Evolutionary conservation across 768 basidiomycete species (phyloP), one percentile per base, ranked within the genome.

Genomic region (Megacollybia marginata): DNA sequence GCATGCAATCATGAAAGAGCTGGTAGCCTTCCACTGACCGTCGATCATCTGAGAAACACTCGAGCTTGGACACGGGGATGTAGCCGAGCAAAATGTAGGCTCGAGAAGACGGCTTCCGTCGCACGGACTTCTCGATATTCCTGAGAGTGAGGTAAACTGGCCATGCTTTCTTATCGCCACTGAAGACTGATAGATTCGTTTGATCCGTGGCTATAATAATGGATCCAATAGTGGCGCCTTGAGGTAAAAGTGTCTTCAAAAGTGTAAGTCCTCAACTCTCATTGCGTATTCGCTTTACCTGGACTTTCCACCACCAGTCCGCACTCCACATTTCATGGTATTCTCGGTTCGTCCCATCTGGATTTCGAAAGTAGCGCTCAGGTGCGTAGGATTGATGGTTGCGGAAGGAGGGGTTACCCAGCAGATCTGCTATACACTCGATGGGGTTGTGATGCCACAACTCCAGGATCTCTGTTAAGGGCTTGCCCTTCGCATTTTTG

Each of bases 181-280:
- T 47, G 47, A 68, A 63, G 5, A 48, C 46, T 1, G 63, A 61
- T 1, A 71, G 59, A 15, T 56, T 47, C 2, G 65, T 72, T 45
- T 71, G 67, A 52, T 71, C 69, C 0, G 67, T 66, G 0, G 64
- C 50, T 1, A 71, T 42, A n/a, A 72, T 69, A 3, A 70, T 35
- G 0, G 66, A 66, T 1, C 55, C 56, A 2, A 65, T 35, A 2
- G 62, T 54, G 1, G 58, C 57, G 15, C 19, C 33, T 12, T 35
- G 49, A 42, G 46, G 45, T 16, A 44, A 53, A 36, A 38, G 47
- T 47, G 34, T 31, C 42, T 51, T 47, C 40, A 20, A 31, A 34
- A 28, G 23, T 40, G 38, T 40, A 13, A 13, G 13, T 40, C 15
- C 38, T 40, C 38, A 15, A 13, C 38, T 40, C 13, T 40, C 38